phyloP scores from a whole-genome alignment of 2,329 filamentous ascomycete genomes.

The Rhexocercosporidium sp. region DNA sequence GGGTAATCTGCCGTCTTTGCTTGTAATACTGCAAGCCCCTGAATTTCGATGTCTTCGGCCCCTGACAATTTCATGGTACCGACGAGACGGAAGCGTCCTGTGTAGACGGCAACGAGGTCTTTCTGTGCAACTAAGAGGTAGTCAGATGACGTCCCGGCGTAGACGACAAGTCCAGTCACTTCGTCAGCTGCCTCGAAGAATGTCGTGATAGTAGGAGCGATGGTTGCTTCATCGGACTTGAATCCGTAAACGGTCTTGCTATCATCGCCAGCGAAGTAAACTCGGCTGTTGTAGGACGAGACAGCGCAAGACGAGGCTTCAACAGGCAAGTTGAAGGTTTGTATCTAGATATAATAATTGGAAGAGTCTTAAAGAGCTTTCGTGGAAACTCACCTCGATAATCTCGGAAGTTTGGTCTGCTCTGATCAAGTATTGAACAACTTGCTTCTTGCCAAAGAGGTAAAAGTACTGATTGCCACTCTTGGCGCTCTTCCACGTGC shows the following conservation, averaged over 20 bases:
- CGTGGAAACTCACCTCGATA: background rate
- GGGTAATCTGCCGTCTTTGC: background rate
- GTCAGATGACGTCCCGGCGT: constrained; percentile 3
- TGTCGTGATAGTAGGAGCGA: background rate
- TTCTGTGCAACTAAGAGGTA: constrained; percentile 9
- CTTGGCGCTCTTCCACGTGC: constrained; percentile 7
- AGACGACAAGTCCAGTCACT: constrained; percentile 5
- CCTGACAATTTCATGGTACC: constrained; percentile 8
- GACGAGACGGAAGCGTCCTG: constrained; percentile 5
- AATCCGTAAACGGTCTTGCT: constrained; percentile 8
- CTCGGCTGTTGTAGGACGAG: background rate
- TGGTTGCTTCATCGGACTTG: background rate
- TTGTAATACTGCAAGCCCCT: constrained; percentile 6
- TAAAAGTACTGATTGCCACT: constrained; percentile 9
- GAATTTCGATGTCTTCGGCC: constrained; percentile 4
- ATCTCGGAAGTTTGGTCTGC: background rate
- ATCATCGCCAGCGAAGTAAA: constrained; percentile 7
- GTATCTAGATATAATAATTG: background rate
- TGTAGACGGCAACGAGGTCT: constrained; percentile 10
- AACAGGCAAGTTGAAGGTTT: constrained; percentile 11
- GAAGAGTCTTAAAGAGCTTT: too few species aligned
- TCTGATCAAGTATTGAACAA: constrained; percentile 5
- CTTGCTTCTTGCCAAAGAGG: constrained; percentile 12
- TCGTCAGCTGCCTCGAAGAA: constrained; percentile 12
- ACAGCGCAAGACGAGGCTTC: constrained; percentile 12